A percentile compares a stretch with the other conserved stretches of the same genome.
Evolutionary conservation across 176 grass and related monocot genomes (phyloP).

Genomic region (Oryza rufipogon): DNA sequence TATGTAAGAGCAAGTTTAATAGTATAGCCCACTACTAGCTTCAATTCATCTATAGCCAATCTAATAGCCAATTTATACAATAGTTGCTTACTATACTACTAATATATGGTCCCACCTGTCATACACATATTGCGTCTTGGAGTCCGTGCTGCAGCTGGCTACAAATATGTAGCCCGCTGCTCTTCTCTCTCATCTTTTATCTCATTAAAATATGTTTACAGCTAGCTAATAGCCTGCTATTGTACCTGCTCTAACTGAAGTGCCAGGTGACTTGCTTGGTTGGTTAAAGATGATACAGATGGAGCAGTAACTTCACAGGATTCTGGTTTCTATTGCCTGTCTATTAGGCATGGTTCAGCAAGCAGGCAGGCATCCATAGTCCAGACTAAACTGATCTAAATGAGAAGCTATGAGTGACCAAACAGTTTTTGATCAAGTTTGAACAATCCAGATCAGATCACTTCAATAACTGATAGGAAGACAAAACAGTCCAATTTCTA

Average conservation of each 20-base stretch:
- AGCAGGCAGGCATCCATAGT: neutral
- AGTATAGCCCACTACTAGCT: no score
- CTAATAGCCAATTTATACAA: no score
- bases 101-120: no score
- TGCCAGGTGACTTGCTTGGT: neutral
- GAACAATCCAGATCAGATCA: neutral
- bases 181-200: no score
- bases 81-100: no score
- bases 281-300: neutral
- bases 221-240: no score
- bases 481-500: neutral
- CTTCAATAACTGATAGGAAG: neutral
- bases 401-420: neutral
- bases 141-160: no score
- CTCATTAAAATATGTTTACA: no score
- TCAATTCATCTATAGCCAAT: no score
- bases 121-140: no score
- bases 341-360: neutral
- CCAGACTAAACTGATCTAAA: constrained; percentile 8
- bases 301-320: neutral
- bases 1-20: no score
- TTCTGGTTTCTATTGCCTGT: neutral
- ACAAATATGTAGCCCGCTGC: no score
- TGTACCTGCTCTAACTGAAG: neutral
- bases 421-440: constrained; percentile 15